Percentiles rank a stretch among this genome's conserved stretches.
These are phyloP conservation scores for Kodamaea ohmeri DNA, from an alignment of 1,139 yeast species.

Conservation along the genomic window DNA sequence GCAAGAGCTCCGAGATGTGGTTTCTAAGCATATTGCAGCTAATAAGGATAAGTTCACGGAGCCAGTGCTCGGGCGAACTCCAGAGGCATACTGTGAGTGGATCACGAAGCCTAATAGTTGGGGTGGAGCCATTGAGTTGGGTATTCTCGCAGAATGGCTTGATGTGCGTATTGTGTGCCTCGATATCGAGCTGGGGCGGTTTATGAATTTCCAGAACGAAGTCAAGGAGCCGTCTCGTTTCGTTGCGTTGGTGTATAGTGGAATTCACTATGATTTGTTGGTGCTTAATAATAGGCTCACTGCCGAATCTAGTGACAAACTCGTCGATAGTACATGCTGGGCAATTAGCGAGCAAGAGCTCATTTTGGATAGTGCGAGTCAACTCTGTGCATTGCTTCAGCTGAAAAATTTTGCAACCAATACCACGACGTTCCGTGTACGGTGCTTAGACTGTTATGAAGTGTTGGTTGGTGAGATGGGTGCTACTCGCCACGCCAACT, in stretches of 20 bases:
- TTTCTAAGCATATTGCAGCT: conserved; percentile 41
- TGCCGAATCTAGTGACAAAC: conserved; percentile 12
- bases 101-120: conserved; percentile 60
- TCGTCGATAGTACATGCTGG: conserved; percentile 12
- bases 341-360: conserved; percentile 19
- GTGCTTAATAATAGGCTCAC: conserved; percentile 36
- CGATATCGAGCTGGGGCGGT: conserved; percentile 64
- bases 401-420: conserved; percentile 62
- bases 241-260: conserved; percentile 60
- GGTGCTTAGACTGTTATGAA: conserved; percentile 57
- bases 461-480: conserved; percentile 63
- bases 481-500: conserved; percentile 64
- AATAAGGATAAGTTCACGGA: conserved; percentile 51
- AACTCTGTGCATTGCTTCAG: conserved; percentile 48
- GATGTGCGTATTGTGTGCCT: conserved; percentile 56
- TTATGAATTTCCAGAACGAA: conserved; percentile 53
- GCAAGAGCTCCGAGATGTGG: conserved; percentile 45
- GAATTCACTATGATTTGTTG: conserved; percentile 74
- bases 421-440: conserved; percentile 56
- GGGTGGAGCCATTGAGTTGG: conserved; percentile 87
- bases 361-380: conserved; percentile 35
- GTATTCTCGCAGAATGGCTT: conserved; percentile 57
- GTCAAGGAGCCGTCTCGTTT: conserved; percentile 30
- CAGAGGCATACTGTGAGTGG: conserved; percentile 58
- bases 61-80: conserved; percentile 56